Conservation (phyloP, 1,284 basidiomycete genomes). For the Inonotus hispidus region DNA sequence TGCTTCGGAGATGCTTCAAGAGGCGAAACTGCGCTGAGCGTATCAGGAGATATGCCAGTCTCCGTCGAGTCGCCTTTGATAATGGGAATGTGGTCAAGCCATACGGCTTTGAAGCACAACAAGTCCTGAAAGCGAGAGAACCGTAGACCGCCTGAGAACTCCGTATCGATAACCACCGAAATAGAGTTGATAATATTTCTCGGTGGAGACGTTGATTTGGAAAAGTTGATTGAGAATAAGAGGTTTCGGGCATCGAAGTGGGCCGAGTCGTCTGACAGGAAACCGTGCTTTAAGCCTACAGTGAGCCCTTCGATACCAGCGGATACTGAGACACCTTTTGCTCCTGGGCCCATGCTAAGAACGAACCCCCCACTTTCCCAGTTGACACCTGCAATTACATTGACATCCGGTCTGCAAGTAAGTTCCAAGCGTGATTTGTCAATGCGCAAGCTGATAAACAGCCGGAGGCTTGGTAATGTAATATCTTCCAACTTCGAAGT, state of each 20-base stretch:
- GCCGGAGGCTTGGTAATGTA: slow-evolving; percentile 48
- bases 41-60: slow-evolving; percentile 22
- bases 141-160: slow-evolving; percentile 65
- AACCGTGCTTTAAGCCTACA: slow-evolving; percentile 73
- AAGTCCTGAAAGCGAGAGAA: slow-evolving; percentile 83
- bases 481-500: not conserved
- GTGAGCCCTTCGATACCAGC: slow-evolving; percentile 78
- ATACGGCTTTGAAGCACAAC: slow-evolving; percentile 85
- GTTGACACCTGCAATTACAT: slow-evolving; percentile 77
- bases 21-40: slow-evolving; percentile 18
- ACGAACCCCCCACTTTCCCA: slow-evolving; percentile 93
- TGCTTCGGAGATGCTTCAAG: slow-evolving; percentile 30
- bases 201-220: slow-evolving; percentile 39
- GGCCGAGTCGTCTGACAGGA: slow-evolving; percentile 74
- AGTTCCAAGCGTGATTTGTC: slow-evolving; percentile 81
- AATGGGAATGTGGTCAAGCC: slow-evolving; percentile 79
- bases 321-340: slow-evolving; percentile 64
- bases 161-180: slow-evolving; percentile 69
- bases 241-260: slow-evolving; percentile 72
- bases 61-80: slow-evolving; percentile 41
- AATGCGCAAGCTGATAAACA: slow-evolving; percentile 83
- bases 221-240: slow-evolving; percentile 63
- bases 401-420: slow-evolving; percentile 84
- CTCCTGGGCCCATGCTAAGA: slow-evolving; percentile 67
- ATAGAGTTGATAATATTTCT: slow-evolving; percentile 48